Percentiles rank a stretch among this genome's conserved stretches.
These are phyloP conservation scores for Lomentospora prolificans DNA, from an alignment of 2,329 filamentous ascomycete species.

Conservation along the genomic window DNA sequence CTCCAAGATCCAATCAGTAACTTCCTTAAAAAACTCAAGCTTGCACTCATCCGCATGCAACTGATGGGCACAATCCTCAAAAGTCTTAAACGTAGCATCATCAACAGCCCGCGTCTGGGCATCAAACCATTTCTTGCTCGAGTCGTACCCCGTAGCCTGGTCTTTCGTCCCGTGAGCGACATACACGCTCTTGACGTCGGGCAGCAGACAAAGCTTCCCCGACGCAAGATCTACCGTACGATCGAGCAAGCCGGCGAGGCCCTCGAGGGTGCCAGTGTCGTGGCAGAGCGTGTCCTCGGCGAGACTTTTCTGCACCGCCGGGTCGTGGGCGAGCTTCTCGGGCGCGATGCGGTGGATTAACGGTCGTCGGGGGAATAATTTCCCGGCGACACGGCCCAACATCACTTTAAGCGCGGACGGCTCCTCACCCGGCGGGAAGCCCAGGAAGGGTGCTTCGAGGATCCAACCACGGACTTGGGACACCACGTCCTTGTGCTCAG, in stretches of 20 bases:
- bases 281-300: conserved; percentile 63
- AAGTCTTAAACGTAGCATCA: conserved; percentile 63
- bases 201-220: conserved; percentile 42
- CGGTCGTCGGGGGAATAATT: conserved; percentile 57
- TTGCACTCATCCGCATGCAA: conserved; percentile 51
- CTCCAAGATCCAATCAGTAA: conserved; percentile 56
- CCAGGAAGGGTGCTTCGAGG: conserved; percentile 69
- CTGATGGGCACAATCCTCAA: conserved; percentile 73
- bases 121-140: conserved; percentile 55
- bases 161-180: conserved; percentile 71
- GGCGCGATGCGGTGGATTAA: conserved; percentile 56
- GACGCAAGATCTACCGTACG: conserved; percentile 51
- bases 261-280: conserved; percentile 77
- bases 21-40: conserved; percentile 46
- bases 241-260: conserved; percentile 67
- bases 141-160: conserved; percentile 54
- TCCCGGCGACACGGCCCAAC: conserved; percentile 57
- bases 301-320: conserved; percentile 49
- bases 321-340: conserved; percentile 57
- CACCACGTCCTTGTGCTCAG: conserved; percentile 43
- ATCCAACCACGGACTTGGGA: conserved; percentile 61
- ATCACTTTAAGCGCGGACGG: conserved; percentile 55
- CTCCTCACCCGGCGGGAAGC: conserved; percentile 53
- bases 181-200: conserved; percentile 54
- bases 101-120: conserved; percentile 38